Evolutionary conservation across 1,284 basidiomycete species (phyloP), one percentile per base, ranked within the genome.

Genomic region (Ceratorhiza oryzae-sativae): DNA sequence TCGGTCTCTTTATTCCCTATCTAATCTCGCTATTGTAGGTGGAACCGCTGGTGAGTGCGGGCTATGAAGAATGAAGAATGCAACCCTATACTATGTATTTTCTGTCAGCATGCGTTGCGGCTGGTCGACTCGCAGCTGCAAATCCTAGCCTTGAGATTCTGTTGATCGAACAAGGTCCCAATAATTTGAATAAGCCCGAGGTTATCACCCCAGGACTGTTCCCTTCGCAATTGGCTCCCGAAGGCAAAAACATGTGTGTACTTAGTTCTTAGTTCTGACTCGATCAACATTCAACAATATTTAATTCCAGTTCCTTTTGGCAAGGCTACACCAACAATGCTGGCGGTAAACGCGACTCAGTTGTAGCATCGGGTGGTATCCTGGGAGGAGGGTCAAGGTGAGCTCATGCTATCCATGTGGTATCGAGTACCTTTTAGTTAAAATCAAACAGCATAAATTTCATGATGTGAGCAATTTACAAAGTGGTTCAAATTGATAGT

Each of bases 371-470:
- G 51, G 63, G 63, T 25, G 51, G 63, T 12, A 42, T 45, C 8
- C 23, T 68, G 20, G 63, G 63, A 39, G 63, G 63, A 25, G 63
- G 63, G 15, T 67, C 63, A 23, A 67, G 63, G 63, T 55, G 32
- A 3, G 61, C 32, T n/a, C n/a, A n/a, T n/a, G n/a, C n/a, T n/a
- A n/a, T n/a, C n/a, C n/a, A n/a, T n/a, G n/a, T n/a, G n/a, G n/a
- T n/a, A n/a, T n/a, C n/a, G n/a, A n/a, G n/a, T n/a, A n/a, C n/a
- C n/a, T n/a, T n/a, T n/a, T n/a, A n/a, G 13, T 10, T 18, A n/a
- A 6, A 34, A 18, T 56, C 39, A 25, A 49, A 25, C 39, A 65
- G 63, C 23, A 68, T 68, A 3, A 68, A 68, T n/a, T 55, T 68
- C 18, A 45, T 45, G 51, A 55, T 56, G 63, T 68, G 25, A 15